Base-by-base conservation (phyloP, 495 filamentous ascomycete genomes). In the Hyphodiscus hymeniophilus region DNA sequence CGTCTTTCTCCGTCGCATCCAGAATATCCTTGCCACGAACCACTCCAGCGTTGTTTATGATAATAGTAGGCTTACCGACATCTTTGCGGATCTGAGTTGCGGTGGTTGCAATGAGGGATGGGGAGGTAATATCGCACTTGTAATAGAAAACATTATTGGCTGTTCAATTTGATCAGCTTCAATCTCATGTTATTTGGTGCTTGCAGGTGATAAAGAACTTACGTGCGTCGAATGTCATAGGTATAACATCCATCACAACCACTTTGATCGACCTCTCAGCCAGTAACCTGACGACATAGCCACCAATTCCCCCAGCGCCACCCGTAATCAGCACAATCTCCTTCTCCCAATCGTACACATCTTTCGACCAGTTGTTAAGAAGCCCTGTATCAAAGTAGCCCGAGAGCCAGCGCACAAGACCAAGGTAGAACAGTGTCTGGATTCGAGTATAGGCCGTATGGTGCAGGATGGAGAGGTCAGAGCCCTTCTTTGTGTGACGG, bases 21-120 rank as follows among this genome's bases (percentile, higher is more conserved):
- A 87, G 73, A 46, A 89, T 72, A 17, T 73, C 72, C 20, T 75
- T 71, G 30, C 76, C 79, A n/a, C 69, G 71, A 17, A 71, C 73
- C 23, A 84, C 69, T 42, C 83, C 84, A 1, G 84, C 84, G 59
- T 88, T 89, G 69, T 86, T 85, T 66, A 89, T 81, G 0, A 89
- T 66, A 48, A 88, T 66, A 1, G 81, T 87, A 0, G 85, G 85
- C 5, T 71, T 35, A 50, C 84, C 84, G 47, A 84, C 63, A 3
- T 70, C 61, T 16, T 60, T 58, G 41, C 75, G 74, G 63, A 87
- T 72, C 22, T 66, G 36, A 13, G 55, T 32, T 0, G 74, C 79
- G 7, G 66, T 68, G 6, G 62, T 52, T 5, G 71, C 56, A 54
- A 86, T 67, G 11, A 62, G 65, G 4, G 60, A 41, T 6, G 72